Evolutionary conservation across 257 asterid species (phyloP), one percentile per base, ranked within the genome.

Genomic region (Striga asiatica): DNA sequence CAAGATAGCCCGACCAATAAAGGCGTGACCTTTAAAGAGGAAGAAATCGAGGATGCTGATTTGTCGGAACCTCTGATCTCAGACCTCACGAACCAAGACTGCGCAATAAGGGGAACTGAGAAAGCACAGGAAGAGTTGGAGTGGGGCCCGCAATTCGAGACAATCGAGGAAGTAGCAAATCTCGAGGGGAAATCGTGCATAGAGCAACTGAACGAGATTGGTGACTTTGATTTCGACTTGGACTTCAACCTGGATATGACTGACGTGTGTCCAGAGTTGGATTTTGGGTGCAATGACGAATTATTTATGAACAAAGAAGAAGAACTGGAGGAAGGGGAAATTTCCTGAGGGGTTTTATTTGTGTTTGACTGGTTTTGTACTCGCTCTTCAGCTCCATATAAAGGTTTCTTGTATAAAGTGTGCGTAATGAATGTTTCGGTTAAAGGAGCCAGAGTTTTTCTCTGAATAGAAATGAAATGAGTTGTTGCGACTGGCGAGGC

Each of bases 321-420:
- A 60, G 94, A 81, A 42, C 68, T 81, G 8, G 97, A 85, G 79
- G 97, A 88, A 70, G 97, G 95, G 45, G 97, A 85, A 75, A 80
- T 84, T 66, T 76, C 73, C 5, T 65, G 25, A 65, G 59, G n/a
- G 13, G 58, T 3, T 8, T 43, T 3, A 12, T 4, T 38, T 38
- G n/a, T n/a, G n/a, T n/a, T n/a, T n/a, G n/a, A n/a, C n/a, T n/a
- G n/a, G n/a, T n/a, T n/a, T n/a, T n/a, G n/a, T n/a, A n/a, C n/a
- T n/a, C n/a, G n/a, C n/a, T n/a, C n/a, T n/a, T n/a, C n/a, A n/a
- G n/a, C n/a, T n/a, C n/a, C n/a, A n/a, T n/a, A n/a, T n/a, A n/a
- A n/a, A n/a, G n/a, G n/a, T n/a, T n/a, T n/a, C n/a, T n/a, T n/a
- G n/a, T n/a, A n/a, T n/a, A n/a, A n/a, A n/a, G n/a, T n/a, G n/a